A percentile compares a stretch with the other conserved stretches of the same genome.
These are phyloP conservation scores for Paspalum notatum DNA, from an alignment of 176 grass and related monocot genomes.

Conservation along the genomic window DNA sequence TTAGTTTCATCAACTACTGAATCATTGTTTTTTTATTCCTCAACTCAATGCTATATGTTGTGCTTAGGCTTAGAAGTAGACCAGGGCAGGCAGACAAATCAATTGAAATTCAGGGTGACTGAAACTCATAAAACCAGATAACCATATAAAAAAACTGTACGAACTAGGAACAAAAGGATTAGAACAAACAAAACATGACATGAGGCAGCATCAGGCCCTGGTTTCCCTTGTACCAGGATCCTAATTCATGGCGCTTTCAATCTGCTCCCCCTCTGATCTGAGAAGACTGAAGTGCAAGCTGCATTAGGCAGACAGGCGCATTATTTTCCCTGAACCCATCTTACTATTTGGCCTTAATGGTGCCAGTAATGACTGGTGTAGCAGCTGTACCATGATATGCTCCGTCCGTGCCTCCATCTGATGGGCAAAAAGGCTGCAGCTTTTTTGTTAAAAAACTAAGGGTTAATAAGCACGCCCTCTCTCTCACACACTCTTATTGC, in stretches of 20 bases:
- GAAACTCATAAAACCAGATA: neutral
- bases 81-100: no score
- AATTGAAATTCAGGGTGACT: neutral
- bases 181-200: conserved; percentile 37
- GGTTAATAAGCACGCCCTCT: no score
- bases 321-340: conserved; percentile 29
- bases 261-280: conserved; percentile 19
- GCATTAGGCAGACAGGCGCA: conserved; percentile 22
- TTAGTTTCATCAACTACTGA: neutral
- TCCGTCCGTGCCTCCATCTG: conserved; percentile 1
- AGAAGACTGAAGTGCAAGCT: conserved; percentile 13
- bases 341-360: conserved; percentile 41
- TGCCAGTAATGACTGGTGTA: conserved; percentile 8
- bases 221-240: conserved; percentile 30
- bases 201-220: neutral
- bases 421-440: conserved; percentile 25
- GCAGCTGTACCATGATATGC: conserved; percentile 23
- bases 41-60: no score
- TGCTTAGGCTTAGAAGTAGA: no score
- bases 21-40: no score
- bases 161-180: conserved; percentile 38
- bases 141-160: neutral
- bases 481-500: neutral
- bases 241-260: conserved; percentile 44
- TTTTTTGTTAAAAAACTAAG: conserved; percentile 12